Base-by-base conservation (phyloP, 305 asterid genomes). In the Lippia alba region DNA sequence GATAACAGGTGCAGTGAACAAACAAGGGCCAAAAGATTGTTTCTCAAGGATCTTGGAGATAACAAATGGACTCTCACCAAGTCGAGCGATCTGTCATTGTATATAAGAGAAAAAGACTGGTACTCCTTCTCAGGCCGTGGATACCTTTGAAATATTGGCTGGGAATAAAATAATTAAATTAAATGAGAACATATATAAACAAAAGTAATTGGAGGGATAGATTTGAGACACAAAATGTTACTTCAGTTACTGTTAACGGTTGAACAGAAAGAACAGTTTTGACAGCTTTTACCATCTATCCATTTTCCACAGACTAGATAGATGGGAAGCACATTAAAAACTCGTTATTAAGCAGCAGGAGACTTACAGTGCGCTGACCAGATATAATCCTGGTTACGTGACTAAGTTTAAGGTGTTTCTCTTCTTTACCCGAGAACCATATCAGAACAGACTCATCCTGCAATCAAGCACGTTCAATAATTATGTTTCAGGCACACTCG, bases 381-480 rank as follows among this genome's bases (percentile, higher is more conserved):
- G 99, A 94, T 73, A 92, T 86, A 78, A 94, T 94, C 84, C 98
- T 83, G 77, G 98, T 86, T 19, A 94, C 98, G 48, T 92, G 91
- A 85, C 96, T 90, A 70, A 94, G 91, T 81, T 89, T 94, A 56
- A 94, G 98, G 77, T 88, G 96, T 80, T 94, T 92, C 96, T 94
- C 98, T 83, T 94, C 98, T 88, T 92, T 94, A 74, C 97, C 98
- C 24, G 99, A 94, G 79, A 87, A 90, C 99, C 99, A 94, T 80
- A 94, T 86, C 79, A 94, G 91, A 86, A 88, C 89, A 77, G 99
- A 83, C 82, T 94, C 99, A 63, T 94, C 99, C 99, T 94, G 96
- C 77, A 85, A 82, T 65, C 45, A 82, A 73, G 79, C 61, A 57
- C 59, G 66, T 9, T 6, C 44, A 59, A 24, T 36, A 61, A 64